Percentiles rank a stretch among this genome's conserved stretches.
phyloP scores from a whole-genome alignment of 2,329 filamentous ascomycete genomes.

The Tolypocladium cylindrosporum region DNA sequence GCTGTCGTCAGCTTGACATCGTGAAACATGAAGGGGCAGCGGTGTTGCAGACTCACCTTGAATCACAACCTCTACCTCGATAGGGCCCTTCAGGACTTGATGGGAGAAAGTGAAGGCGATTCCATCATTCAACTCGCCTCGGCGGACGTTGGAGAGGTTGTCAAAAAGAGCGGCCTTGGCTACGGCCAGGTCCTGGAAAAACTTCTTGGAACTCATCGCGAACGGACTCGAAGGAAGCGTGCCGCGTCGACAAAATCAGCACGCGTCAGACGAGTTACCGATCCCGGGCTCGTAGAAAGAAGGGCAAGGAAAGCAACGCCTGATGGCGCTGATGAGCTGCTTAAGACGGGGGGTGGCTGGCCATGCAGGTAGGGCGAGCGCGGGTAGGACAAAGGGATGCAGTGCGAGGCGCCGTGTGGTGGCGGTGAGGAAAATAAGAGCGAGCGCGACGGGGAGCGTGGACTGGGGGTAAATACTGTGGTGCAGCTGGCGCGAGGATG shows the following conservation, averaged over 20 bases:
- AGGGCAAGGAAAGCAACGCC: too few species aligned
- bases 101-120: constrained; percentile 49
- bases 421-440: too few species aligned
- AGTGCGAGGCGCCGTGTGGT: too few species aligned
- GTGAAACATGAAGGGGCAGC: background rate
- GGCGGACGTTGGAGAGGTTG: constrained; percentile 43
- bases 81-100: constrained; percentile 9
- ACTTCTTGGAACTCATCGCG: constrained; percentile 56
- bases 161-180: constrained; percentile 27
- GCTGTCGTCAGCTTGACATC: background rate
- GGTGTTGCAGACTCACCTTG: constrained; percentile 17
- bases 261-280: too few species aligned
- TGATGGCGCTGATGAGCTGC: too few species aligned
- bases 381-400: too few species aligned
- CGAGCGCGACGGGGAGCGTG: too few species aligned
- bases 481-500: too few species aligned
- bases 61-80: constrained; percentile 28
- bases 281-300: too few species aligned
- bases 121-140: constrained; percentile 62
- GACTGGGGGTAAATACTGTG: too few species aligned
- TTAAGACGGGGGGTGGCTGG: too few species aligned
- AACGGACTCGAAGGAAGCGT: background rate
- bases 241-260: background rate
- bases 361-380: too few species aligned
- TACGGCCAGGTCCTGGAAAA: constrained; percentile 45